These are phyloP conservation scores for Calcarisporium arbuscula DNA, from an alignment of 2,329 filamentous ascomycete genomes.

Conservation along the genomic window DNA sequence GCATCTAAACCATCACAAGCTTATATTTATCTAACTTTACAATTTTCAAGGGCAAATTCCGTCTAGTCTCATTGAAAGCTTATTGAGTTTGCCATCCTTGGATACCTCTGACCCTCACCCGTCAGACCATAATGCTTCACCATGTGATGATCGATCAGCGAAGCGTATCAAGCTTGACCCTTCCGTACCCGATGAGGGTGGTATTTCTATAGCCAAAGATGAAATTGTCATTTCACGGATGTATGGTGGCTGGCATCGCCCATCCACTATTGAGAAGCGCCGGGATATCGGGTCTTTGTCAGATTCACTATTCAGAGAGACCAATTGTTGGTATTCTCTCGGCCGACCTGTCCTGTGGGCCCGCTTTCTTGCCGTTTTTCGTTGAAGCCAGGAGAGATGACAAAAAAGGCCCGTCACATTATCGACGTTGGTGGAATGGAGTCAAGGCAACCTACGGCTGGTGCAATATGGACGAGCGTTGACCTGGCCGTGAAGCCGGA, in stretches of 20 bases:
- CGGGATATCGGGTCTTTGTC: constrained; percentile 16
- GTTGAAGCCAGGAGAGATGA: constrained; percentile 16
- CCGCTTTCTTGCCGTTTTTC: constrained; percentile 12
- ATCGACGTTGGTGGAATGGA: constrained; percentile 9
- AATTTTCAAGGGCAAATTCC: too few relatives aligned
- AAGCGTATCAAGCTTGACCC: constrained; percentile 25
- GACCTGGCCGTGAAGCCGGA: constrained; percentile 23
- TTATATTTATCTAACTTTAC: too few relatives aligned
- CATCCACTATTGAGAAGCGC: constrained; percentile 7
- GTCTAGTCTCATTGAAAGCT: too few relatives aligned
- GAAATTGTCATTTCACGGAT: constrained; percentile 20
- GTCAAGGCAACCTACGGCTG: constrained; percentile 14
- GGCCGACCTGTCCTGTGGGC: constrained; percentile 6
- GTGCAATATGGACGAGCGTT: constrained; percentile 29
- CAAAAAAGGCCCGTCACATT: constrained; percentile 13
- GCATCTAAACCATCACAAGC: too few relatives aligned
- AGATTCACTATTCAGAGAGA: constrained; percentile 10
- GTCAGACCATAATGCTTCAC: constrained; percentile 6
- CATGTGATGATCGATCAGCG: constrained; percentile 12
- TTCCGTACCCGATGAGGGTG: constrained; percentile 4
- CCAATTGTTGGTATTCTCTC: constrained; percentile 14
- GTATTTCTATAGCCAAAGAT: constrained; percentile 20
- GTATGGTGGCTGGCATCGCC: too few relatives aligned
- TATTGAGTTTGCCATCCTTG: too few relatives aligned
- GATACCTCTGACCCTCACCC: too few relatives aligned